phyloP scores from a whole-genome alignment of 352 stramenopile species.

The Globisporangium solare region DNA sequence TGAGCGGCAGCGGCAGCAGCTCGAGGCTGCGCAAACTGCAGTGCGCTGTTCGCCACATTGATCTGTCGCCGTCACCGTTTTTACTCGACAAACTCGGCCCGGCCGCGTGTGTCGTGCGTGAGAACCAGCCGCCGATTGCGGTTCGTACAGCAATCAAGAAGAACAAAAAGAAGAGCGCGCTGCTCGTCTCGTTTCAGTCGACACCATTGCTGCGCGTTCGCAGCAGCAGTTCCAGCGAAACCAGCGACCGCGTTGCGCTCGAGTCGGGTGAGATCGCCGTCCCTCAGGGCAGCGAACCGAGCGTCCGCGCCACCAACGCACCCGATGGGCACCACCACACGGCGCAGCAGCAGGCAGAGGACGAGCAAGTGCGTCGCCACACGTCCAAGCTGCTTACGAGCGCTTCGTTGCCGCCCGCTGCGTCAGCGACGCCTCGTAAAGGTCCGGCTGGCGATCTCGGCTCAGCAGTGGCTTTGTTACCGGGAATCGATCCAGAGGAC shows the following conservation, averaged over 20 bases:
- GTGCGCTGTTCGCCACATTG: conserved; percentile 28
- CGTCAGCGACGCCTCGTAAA: background rate
- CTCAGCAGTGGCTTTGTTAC: background rate
- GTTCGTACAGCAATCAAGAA: conserved; percentile 6
- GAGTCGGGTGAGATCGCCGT: background rate
- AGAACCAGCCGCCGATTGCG: conserved; percentile 18
- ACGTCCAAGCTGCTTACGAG: conserved; percentile 17
- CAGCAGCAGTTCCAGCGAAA: no score
- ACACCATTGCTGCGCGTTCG: background rate
- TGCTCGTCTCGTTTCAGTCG: no score
- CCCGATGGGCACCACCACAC: conserved; percentile 17
- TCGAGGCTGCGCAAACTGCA: conserved; percentile 30
- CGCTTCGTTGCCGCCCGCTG: background rate
- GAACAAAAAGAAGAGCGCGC: conserved; percentile 4
- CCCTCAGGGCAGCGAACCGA: background rate
- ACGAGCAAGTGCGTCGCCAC: conserved; percentile 21
- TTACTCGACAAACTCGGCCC: conserved; percentile 55
- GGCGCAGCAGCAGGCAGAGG: conserved; percentile 25
- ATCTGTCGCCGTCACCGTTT: conserved; percentile 62
- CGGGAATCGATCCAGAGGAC: background rate
- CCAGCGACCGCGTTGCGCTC: no score
- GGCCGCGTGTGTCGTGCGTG: conserved; percentile 46
- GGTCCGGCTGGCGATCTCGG: background rate
- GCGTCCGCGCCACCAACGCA: no score
- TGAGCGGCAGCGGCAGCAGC: conserved; percentile 15